Conservation (phyloP, 169 alveolate species). For the Plasmodium chabaudi region DNA sequence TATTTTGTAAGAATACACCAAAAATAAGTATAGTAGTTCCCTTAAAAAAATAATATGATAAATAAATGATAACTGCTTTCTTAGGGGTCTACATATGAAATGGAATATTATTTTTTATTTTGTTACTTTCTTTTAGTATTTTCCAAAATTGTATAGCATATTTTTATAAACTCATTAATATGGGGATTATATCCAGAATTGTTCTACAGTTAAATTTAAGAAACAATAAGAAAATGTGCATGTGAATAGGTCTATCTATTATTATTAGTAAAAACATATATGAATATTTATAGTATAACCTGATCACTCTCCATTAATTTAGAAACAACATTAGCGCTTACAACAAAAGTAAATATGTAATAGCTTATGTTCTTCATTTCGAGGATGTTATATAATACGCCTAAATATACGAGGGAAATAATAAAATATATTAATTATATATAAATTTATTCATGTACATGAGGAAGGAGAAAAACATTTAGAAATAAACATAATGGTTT, state of each 20-base stretch:
- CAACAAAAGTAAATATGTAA: constrained; percentile 33
- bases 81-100: background rate
- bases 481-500: background rate
- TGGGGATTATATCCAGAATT: constrained; percentile 12
- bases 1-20: constrained; percentile 42
- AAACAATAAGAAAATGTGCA: background rate
- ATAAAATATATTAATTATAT: background rate
- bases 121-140: constrained; percentile 47
- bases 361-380: constrained; percentile 44
- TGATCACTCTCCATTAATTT: constrained; percentile 19
- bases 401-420: constrained; percentile 21
- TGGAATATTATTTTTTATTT: background rate
- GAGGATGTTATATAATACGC: constrained; percentile 38
- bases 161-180: constrained; percentile 14
- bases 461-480: background rate
- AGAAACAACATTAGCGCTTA: constrained; percentile 37
- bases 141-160: constrained; percentile 29
- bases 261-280: background rate
- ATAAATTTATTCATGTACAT: background rate
- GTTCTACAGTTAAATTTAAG: constrained; percentile 4
- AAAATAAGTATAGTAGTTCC: constrained; percentile 29
- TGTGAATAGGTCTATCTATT: background rate
- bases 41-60: constrained; percentile 17
- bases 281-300: constrained; percentile 13
- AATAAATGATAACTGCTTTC: background rate